Conservation (phyloP, 352 stramenopile species). For the Pythium guiyangense region DNA sequence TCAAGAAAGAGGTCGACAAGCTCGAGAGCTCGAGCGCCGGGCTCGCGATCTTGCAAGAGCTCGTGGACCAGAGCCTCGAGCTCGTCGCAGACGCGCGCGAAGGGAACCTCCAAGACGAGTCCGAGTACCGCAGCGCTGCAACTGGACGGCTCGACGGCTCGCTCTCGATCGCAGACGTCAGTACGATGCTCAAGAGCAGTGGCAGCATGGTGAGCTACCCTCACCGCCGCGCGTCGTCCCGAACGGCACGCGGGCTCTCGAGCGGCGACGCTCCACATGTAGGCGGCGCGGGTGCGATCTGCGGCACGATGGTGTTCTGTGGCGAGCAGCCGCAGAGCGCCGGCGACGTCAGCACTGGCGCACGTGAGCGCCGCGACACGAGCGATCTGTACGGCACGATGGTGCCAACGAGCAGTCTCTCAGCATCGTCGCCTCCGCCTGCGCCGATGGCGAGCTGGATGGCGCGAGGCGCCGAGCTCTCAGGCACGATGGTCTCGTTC, state of each 20-base stretch:
- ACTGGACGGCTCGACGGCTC: slow-evolving; percentile 55
- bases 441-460: slow-evolving; percentile 9
- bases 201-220: slow-evolving; percentile 15
- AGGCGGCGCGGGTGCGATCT: slow-evolving; percentile 7
- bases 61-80: slow-evolving; percentile 69
- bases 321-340: not conserved
- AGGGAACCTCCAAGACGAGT: slow-evolving; percentile 43
- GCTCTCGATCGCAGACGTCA: slow-evolving; percentile 56
- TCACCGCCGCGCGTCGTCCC: slow-evolving; percentile 16
- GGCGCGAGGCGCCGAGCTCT: not conserved
- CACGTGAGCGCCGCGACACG: slow-evolving; percentile 32
- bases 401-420: slow-evolving; percentile 17
- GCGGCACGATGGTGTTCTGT: slow-evolving; percentile 56
- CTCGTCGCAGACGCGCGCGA: slow-evolving; percentile 52
- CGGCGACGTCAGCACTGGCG: slow-evolving; percentile 8
- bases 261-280: not conserved
- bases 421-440: slow-evolving; percentile 6
- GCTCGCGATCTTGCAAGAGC: slow-evolving; percentile 56
- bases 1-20: slow-evolving; percentile 50
- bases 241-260: not conserved
- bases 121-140: slow-evolving; percentile 39
- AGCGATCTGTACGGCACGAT: slow-evolving; percentile 64
- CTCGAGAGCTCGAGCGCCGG: slow-evolving; percentile 31
- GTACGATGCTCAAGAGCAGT: slow-evolving; percentile 48
- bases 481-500: slow-evolving; percentile 2